phyloP scores from a whole-genome alignment of 345 rosid species.

The Eucalyptus curtisii region DNA sequence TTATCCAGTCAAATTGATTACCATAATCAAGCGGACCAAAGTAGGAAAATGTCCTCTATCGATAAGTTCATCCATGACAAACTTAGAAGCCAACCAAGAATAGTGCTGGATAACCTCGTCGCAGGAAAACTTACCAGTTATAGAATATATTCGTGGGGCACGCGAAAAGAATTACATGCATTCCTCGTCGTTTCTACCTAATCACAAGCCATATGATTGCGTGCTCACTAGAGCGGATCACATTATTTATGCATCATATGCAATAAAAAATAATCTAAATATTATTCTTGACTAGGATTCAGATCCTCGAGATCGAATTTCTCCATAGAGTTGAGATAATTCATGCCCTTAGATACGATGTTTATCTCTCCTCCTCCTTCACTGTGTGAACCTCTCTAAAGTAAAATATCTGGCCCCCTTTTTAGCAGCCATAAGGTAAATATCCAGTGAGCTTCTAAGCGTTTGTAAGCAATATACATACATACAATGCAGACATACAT shows the following conservation, averaged over 20 bases:
- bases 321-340: not conserved
- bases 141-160: not conserved
- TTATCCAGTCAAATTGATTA: not conserved
- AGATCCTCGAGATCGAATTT: not conserved
- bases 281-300: not conserved
- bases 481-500: not conserved
- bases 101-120: not conserved
- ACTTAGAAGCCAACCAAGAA: not conserved
- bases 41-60: not conserved
- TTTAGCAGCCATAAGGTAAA: not conserved
- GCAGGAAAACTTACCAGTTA: not conserved
- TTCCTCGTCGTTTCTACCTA: not conserved
- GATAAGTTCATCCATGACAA: not conserved
- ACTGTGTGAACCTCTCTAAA: not conserved
- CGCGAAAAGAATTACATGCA: not conserved
- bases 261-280: not conserved
- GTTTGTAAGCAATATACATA: not conserved
- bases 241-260: not conserved
- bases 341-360: not conserved
- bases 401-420: not conserved
- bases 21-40: not conserved
- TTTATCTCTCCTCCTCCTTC: not conserved
- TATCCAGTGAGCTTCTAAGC: not conserved
- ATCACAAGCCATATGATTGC: not conserved
- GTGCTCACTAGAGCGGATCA: not conserved